Evolutionary conservation across 148 eudicot genomes (phyloP), one percentile per base, ranked within the genome.

Genomic region (Amaranthus palmeri): DNA sequence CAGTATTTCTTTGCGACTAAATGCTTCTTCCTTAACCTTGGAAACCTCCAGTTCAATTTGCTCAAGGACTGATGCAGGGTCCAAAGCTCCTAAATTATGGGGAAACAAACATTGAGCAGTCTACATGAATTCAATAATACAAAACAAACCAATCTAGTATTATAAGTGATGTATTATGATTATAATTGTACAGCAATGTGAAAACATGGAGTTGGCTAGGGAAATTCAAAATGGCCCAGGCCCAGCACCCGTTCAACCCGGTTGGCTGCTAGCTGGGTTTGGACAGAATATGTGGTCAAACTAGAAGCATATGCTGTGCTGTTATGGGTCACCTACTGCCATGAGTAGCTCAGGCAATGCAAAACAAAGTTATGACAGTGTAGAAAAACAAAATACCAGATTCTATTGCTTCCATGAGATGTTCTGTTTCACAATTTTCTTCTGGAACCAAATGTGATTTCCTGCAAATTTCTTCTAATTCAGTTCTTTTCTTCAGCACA

Each of bases 11-110:
- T 91, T 88, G 69, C 99, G 84, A 83, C 93, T 88, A 71, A 85
- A 85, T 50, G 97, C 92, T 83, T 88, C 99, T 74, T 95, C 99
- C 74, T 92, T 95, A n/a, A 85, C 88, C 78, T 83, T 86, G 25
- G 85, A 77, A 64, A 95, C 87, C 75, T 86, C 81, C 67, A 82
- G 74, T 78, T 90, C 98, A 47, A 92, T 80, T 83, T 88, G 86
- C 68, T 88, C 96, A 41, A 92, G 93, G 65, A 92, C 76, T 73
- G 79, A 81, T 61, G 78, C 81, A 54, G 98, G 82, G 78, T 92
- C 91, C 62, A 92, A 83, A 74, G 83, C 86, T 78, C 98, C 98
- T 92, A 63, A 57, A 61, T 62, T 9, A 25, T 25, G 12, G 13
- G 69, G n/a, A 18, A 8, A 11, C 71, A 69, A 50, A 14, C 9